Base-by-base conservation (phyloP, 495 filamentous ascomycete species). In the Terfezia claveryi region DNA sequence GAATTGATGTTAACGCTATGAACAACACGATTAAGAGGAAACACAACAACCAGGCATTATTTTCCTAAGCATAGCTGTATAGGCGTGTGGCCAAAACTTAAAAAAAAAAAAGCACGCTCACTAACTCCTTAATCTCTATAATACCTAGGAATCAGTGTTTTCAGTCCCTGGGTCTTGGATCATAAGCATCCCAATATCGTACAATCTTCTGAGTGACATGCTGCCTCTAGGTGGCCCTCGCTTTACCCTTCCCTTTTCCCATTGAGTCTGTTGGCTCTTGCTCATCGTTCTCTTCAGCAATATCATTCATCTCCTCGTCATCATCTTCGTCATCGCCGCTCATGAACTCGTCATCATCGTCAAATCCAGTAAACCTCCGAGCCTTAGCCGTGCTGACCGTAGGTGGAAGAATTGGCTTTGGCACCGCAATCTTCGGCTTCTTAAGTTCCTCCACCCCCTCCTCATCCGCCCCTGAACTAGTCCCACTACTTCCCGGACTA, bases 341-440 rank as follows among this genome's bases (percentile, higher is more conserved):
- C 81, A 87, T 85, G 55, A 85, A 89, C 60, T 91, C 87, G 57
- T 88, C 82, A 55, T 94, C 87, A 49, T 91, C 86, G 64, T 94
- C 87, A 62, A 91, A 94, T 4, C 87, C 87, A 58, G 83, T 78
- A 64, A 83, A 91, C 10, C 70, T 78, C 58, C 71, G 65, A 4
- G 70, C 68, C 50, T 64, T 72, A 56, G 57, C 74, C 61, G 63
- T 77, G 65, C 50, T 67, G 41, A 46, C 41, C 0, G 4, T 14
- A 14, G 4, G 4, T 4, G 1, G 41, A 5, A 9, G 8, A 1
- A 46, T 46, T 14, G 17, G 41, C 17, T 46, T 46, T 46, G 41
- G 41, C 17, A 46, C 12, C 71, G 1, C 23, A 32, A 32, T 4
- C 7, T 32, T 32, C 23, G 50, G 11, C 23, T 17, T 16, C 14